Percentiles rank a stretch among this genome's conserved stretches.
Evolutionary conservation across 2,329 filamentous ascomycete species (phyloP).

Genomic region (Penicillium brasilianum): DNA sequence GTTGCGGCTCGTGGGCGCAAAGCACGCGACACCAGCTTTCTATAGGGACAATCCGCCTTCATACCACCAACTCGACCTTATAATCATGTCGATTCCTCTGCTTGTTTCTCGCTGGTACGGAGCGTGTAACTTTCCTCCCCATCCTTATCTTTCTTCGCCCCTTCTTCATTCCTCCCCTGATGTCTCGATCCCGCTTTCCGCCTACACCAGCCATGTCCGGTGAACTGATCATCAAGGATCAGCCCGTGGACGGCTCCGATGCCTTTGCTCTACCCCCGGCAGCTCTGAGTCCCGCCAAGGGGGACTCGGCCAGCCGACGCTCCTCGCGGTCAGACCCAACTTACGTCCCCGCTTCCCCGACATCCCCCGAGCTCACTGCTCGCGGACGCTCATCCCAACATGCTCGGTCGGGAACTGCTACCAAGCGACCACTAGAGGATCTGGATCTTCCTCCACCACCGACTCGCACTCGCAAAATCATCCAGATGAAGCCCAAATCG

Average conservation of each 20-base stretch:
- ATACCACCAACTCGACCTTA: slow-evolving; percentile 12
- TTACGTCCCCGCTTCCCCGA: slow-evolving; percentile 41
- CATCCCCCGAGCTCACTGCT: slow-evolving; percentile 37
- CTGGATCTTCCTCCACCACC: slow-evolving; percentile 91
- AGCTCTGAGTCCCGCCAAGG: slow-evolving; percentile 37
- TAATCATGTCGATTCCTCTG: slow-evolving; percentile 1
- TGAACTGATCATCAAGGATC: slow-evolving; percentile 45
- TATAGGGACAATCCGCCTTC: slow-evolving; percentile 17
- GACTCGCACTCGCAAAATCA: slow-evolving; percentile 91
- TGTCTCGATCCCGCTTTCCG: slow-evolving; percentile 43
- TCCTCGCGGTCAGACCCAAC: slow-evolving; percentile 38
- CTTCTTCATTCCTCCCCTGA: slow-evolving; percentile 16
- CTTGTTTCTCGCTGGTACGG: neutral
- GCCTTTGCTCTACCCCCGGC: slow-evolving; percentile 44
- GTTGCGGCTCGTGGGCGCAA: slow-evolving; percentile 38
- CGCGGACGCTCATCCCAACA: slow-evolving; percentile 29
- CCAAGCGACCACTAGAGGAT: slow-evolving; percentile 50
- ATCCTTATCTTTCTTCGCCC: neutral
- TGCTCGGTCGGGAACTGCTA: slow-evolving; percentile 38
- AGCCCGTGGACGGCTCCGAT: slow-evolving; percentile 40
- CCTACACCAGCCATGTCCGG: slow-evolving; percentile 48
- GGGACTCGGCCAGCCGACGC: slow-evolving; percentile 30
- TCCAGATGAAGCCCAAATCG: slow-evolving; percentile 85
- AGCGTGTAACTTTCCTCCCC: neutral
- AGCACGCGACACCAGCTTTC: slow-evolving; percentile 45